Conservation (phyloP, 345 rosid genomes). For the Lagerstroemia speciosa region DNA sequence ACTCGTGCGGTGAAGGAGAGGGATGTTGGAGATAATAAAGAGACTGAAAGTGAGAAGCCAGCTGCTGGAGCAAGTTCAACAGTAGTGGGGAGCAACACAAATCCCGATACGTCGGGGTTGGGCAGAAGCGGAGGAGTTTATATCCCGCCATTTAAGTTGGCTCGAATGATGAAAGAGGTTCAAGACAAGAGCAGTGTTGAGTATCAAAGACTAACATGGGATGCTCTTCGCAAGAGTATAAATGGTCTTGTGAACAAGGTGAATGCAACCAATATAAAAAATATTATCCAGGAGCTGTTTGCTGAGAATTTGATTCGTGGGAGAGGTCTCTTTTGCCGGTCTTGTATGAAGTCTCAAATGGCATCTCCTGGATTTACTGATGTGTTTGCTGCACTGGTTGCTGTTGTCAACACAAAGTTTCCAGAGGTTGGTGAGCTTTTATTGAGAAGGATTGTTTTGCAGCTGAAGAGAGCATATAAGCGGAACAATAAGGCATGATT, state of each 20-base stretch:
- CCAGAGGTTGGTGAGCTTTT: constrained; percentile 85
- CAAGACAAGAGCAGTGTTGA: constrained; percentile 74
- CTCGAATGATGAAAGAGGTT: constrained; percentile 81
- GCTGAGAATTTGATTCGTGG: constrained; percentile 85
- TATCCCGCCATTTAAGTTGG: constrained; percentile 83
- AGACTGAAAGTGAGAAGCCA: constrained; percentile 23
- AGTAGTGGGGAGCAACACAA: constrained; percentile 28
- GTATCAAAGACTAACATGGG: constrained; percentile 90
- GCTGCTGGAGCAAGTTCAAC: constrained; percentile 9
- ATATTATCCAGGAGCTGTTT: constrained; percentile 75
- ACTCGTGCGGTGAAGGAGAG: constrained; percentile 12
- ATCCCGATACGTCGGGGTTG: constrained; percentile 22
- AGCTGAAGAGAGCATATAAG: constrained; percentile 90
- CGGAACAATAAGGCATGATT: constrained; percentile 67
- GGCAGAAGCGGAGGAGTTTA: constrained; percentile 80
- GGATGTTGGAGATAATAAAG: constrained; percentile 22
- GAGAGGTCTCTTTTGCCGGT: constrained; percentile 83
- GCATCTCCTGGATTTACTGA: constrained; percentile 90
- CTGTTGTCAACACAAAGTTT: constrained; percentile 80
- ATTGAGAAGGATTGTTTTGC: constrained; percentile 74
- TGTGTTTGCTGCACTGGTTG: constrained; percentile 77
- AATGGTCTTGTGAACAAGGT: constrained; percentile 88
- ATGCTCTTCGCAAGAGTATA: constrained; percentile 90
- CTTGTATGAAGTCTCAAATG: constrained; percentile 94
- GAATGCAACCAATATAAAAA: constrained; percentile 75